Conservation (phyloP, 495 filamentous ascomycete species). For the Aspergillus cavernicola region DNA sequence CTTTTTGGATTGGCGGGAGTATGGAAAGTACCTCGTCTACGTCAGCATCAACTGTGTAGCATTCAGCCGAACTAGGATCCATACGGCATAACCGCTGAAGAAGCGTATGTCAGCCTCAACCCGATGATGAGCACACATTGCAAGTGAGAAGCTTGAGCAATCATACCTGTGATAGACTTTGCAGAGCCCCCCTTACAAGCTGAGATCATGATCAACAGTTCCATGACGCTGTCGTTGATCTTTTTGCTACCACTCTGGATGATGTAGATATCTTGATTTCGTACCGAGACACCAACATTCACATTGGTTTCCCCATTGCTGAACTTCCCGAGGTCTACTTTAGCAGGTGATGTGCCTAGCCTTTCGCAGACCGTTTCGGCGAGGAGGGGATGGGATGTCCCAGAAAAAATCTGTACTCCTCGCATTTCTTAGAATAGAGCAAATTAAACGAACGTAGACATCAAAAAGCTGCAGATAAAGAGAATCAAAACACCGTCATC, state of each 20-base stretch:
- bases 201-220: constrained; percentile 97
- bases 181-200: constrained; percentile 97
- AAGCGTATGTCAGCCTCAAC: constrained; percentile 22
- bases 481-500: constrained; percentile 12
- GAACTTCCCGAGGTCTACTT: constrained; percentile 66
- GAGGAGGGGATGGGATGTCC: constrained; percentile 64
- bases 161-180: constrained; percentile 93
- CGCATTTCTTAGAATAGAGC: constrained; percentile 46
- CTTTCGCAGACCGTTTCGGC: constrained; percentile 70
- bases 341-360: constrained; percentile 61
- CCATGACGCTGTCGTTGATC: constrained; percentile 99
- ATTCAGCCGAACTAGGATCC: constrained; percentile 37
- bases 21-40: constrained; percentile 78
- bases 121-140: neutral
- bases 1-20: constrained; percentile 98
- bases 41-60: constrained; percentile 42
- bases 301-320: constrained; percentile 95
- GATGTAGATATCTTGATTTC: constrained; percentile 98
- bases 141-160: neutral
- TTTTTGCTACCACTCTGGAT: constrained; percentile 94
- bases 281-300: constrained; percentile 85
- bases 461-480: constrained; percentile 7
- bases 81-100: constrained; percentile 84
- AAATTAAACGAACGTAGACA: constrained; percentile 18
- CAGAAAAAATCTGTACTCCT: constrained; percentile 67